phyloP scores from a whole-genome alignment of 2,329 filamentous ascomycete species.

The Botrytis hyacinthi region DNA sequence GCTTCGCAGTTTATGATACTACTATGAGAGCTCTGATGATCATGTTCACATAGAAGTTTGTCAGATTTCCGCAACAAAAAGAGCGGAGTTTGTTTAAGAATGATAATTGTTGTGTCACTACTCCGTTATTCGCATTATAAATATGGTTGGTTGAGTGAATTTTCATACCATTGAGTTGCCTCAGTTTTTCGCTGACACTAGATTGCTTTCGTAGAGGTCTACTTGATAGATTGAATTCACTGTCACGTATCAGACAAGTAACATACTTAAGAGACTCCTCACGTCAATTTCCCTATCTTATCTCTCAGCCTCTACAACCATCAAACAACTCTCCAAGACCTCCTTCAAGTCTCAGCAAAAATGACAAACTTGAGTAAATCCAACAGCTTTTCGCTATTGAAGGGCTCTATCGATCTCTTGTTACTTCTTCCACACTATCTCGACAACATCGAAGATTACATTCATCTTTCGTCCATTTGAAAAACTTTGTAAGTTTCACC shows the following conservation, averaged over 20 bases:
- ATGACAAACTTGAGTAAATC: background rate
- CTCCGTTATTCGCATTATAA: too few relatives aligned
- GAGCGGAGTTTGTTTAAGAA: too few relatives aligned
- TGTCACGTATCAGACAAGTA: rapidly evolving
- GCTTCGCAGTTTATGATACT: too few relatives aligned
- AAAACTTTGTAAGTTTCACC: background rate
- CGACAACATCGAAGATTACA: background rate
- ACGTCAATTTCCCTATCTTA: rapidly evolving
- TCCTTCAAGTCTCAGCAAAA: rapidly evolving
- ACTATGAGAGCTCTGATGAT: too few relatives aligned
- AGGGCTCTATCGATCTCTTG: background rate
- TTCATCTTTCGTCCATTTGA: background rate
- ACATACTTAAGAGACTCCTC: rapidly evolving
- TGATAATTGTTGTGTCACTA: too few relatives aligned
- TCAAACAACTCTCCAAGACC: background rate
- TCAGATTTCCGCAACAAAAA: too few relatives aligned
- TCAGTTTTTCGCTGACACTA: background rate
- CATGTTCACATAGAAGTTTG: too few relatives aligned
- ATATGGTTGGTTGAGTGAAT: too few relatives aligned
- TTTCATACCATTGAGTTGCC: too few relatives aligned
- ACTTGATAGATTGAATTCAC: background rate
- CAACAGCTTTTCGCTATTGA: background rate
- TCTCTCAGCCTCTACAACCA: background rate
- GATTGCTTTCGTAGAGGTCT: background rate
- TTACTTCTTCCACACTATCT: background rate